phyloP scores from a whole-genome alignment of 306 rosid species.

The Lupinus albus region DNA sequence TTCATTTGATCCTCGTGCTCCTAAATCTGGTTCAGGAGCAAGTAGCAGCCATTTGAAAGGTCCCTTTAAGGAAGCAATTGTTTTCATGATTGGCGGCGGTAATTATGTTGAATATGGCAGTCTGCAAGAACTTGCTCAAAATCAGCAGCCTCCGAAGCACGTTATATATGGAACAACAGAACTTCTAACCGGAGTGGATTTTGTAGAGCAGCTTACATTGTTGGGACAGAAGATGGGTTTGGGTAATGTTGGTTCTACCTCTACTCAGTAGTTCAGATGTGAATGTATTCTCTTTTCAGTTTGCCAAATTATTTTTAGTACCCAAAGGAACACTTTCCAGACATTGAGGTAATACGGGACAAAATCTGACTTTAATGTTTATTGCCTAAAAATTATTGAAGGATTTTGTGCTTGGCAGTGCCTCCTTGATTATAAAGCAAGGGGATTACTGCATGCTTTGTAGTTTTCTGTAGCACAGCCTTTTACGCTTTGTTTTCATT shows the following conservation, averaged over 20 bases:
- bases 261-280: conserved; percentile 53
- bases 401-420: conserved; percentile 32
- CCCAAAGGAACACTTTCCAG: conserved; percentile 24
- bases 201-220: conserved; percentile 81
- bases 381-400: conserved; percentile 36
- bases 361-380: conserved; percentile 33
- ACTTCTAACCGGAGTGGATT: conserved; percentile 86
- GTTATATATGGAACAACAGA: conserved; percentile 90
- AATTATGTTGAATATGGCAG: conserved; percentile 91
- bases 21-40: conserved; percentile 75
- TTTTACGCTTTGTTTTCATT: conserved; percentile 38
- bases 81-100: conserved; percentile 97
- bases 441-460: conserved; percentile 33
- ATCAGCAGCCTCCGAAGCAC: conserved; percentile 85
- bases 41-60: conserved; percentile 79
- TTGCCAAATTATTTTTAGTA: conserved; percentile 41
- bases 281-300: conserved; percentile 26
- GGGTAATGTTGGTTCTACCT: conserved; percentile 56
- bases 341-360: conserved; percentile 36
- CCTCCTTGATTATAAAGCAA: conserved; percentile 39
- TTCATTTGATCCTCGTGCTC: conserved; percentile 89
- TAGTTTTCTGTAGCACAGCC: conserved; percentile 34
- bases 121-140: conserved; percentile 77
- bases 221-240: conserved; percentile 96
- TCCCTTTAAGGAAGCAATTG: conserved; percentile 92